phyloP scores from a whole-genome alignment of 768 basidiomycete species.

The Filobasidium wieringae region DNA sequence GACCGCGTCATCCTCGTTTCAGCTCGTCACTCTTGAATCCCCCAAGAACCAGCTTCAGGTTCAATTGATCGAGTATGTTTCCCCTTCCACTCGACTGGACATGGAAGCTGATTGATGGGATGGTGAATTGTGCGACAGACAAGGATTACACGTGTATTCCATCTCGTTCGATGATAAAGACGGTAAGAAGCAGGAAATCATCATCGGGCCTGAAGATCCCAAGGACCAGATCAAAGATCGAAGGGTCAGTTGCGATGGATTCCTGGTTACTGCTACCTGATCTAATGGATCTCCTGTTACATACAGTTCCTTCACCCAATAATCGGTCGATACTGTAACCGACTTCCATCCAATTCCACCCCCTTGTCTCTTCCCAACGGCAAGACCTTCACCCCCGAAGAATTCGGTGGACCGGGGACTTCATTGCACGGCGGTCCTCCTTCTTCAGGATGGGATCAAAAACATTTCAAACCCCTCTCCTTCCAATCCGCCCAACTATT shows the following conservation, averaged over 20 bases:
- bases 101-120: too few species aligned
- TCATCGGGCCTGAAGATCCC: conserved; percentile 15
- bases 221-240: conserved; percentile 11
- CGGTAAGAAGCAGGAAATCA: conserved; percentile 15
- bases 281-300: neutral
- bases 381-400: conserved; percentile 3
- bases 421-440: conserved; percentile 13
- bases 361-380: neutral
- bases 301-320: conserved; percentile 13
- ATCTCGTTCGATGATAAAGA: conserved; percentile 15
- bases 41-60: too few species aligned
- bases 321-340: conserved; percentile 17
- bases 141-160: conserved; percentile 15
- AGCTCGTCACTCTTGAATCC: too few species aligned
- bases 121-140: too few species aligned
- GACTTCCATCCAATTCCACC: conserved; percentile 6
- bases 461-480: neutral
- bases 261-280: neutral
- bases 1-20: too few species aligned
- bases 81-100: too few species aligned
- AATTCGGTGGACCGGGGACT: conserved; percentile 1
- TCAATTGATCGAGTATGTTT: too few species aligned
- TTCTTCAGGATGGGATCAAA: conserved; percentile 12
- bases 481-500: neutral
- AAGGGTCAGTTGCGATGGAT: conserved; percentile 1